Percentiles rank a stretch among this genome's conserved stretches.
These are phyloP conservation scores for Ambrosia artemisiifolia DNA, from an alignment of 129 eudicot species.

Conservation along the genomic window DNA sequence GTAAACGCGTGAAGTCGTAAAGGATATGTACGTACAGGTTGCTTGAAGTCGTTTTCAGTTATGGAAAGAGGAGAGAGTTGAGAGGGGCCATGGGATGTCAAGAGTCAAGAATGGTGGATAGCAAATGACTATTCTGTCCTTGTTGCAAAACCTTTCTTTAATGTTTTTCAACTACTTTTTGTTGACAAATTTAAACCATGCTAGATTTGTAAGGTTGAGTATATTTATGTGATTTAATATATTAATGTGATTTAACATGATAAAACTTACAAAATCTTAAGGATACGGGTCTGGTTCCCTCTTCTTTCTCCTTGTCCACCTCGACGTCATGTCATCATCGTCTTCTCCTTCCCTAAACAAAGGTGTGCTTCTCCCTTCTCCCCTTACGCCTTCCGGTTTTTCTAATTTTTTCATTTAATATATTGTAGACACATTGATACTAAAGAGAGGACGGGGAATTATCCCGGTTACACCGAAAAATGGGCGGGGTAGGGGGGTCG, in stretches of 20 bases:
- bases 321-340: no score
- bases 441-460: no score
- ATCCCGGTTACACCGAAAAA: no score
- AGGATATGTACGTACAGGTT: conserved; percentile 35
- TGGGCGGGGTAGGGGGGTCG: no score
- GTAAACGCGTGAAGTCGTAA: conserved; percentile 12
- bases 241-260: not conserved
- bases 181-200: not conserved
- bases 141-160: conserved; percentile 7
- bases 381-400: no score
- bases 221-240: not conserved
- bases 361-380: no score
- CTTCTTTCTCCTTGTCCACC: no score
- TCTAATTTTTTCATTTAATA: no score
- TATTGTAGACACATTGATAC: no score
- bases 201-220: not conserved
- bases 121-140: conserved; percentile 39
- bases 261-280: no score
- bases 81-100: not conserved
- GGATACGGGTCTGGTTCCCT: no score
- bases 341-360: no score
- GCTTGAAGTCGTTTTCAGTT: conserved; percentile 70
- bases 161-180: conserved; percentile 17
- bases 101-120: conserved; percentile 16
- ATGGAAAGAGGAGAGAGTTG: conserved; percentile 19